Percentiles rank a stretch among this genome's conserved stretches.
Conservation (phyloP, 768 basidiomycete species). For the Phanerodontia chrysosporium region DNA sequence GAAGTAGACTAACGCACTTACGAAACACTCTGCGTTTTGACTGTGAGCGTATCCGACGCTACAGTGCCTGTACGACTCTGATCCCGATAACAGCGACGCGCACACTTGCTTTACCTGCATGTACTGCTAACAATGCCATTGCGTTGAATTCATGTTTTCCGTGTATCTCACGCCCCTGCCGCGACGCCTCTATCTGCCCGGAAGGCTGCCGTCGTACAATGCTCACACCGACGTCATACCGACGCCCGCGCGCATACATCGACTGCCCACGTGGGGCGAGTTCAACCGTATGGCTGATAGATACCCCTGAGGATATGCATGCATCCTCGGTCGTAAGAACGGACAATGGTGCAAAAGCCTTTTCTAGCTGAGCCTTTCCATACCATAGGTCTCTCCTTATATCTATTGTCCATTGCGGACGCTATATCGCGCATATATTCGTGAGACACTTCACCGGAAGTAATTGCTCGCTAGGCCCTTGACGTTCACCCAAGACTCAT, state of each 20-base stretch:
- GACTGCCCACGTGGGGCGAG: background rate
- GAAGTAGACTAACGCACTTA: background rate
- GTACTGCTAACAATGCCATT: background rate
- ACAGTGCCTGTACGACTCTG: too few relatives aligned
- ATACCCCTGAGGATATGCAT: background rate
- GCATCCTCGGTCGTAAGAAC: too few relatives aligned
- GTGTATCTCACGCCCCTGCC: too few relatives aligned
- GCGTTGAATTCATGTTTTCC: background rate
- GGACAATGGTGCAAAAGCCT: too few relatives aligned
- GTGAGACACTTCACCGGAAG: conserved; percentile 3
- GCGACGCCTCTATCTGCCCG: too few relatives aligned
- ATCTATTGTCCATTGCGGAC: background rate
- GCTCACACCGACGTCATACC: too few relatives aligned
- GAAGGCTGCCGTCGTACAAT: too few relatives aligned
- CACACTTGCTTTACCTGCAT: background rate
- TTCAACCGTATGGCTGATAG: background rate
- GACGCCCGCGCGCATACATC: too few relatives aligned
- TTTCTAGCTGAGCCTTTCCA: too few relatives aligned
- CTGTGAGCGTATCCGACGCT: too few relatives aligned
- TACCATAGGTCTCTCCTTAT: too few relatives aligned
- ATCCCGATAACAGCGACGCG: background rate
- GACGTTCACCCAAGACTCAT: conserved; percentile 21
- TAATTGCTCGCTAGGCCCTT: conserved; percentile 14
- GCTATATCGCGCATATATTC: background rate
- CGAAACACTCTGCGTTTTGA: too few relatives aligned